Evolutionary conservation across 2,329 filamentous ascomycete species (phyloP), one percentile per base, ranked within the genome.

Genomic region (Fusarium sp.): DNA sequence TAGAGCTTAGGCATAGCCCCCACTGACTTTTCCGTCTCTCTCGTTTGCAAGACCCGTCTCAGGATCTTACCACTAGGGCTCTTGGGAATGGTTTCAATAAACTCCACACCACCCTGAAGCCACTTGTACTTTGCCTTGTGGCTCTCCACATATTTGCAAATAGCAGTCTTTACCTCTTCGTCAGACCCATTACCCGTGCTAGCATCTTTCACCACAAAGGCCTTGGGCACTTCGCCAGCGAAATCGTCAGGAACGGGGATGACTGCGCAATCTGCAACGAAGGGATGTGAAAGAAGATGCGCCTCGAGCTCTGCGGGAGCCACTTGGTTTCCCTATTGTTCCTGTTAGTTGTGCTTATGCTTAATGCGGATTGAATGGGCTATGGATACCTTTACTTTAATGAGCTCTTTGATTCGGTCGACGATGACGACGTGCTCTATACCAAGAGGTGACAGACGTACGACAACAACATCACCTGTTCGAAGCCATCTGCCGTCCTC

Each of bases 351-450:
- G 2, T 15, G 16, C 10, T 8, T 13, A 18, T 5, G 10, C 2
- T 9, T 1, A 49, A 32, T 2, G 5, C 4, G 21, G 3, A n/a
- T 13, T 1, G 0, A 5, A 10, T 7, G 1, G 4, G 5, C 16
- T 19, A 1, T 5, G 3, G 2, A 23, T 23, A 50, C 47, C 47
- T 50, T 50, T 0, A 33, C 30, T 50, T 50, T 50, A 8, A 50
- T 50, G 4, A 50, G 47, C 6, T 50, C 47, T 8, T 33, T 50
- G 6, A 50, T 50, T 33, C 47, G 16, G 30, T 50, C 47, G 16
- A 50, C 47, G 8, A 50, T 33, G 6, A 23, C 47, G 5, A 50
- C 5, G 11, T 50, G 47, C n/a, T 50, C 47, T 19, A n/a, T 15
- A 5, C 47, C 30, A 19, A 50, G 47, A 10, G 47, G 47, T 7